A percentile compares a stretch with the other conserved stretches of the same genome.
phyloP scores from a whole-genome alignment of 441 rosid species.

The Cnidoscolus chayamansa region DNA sequence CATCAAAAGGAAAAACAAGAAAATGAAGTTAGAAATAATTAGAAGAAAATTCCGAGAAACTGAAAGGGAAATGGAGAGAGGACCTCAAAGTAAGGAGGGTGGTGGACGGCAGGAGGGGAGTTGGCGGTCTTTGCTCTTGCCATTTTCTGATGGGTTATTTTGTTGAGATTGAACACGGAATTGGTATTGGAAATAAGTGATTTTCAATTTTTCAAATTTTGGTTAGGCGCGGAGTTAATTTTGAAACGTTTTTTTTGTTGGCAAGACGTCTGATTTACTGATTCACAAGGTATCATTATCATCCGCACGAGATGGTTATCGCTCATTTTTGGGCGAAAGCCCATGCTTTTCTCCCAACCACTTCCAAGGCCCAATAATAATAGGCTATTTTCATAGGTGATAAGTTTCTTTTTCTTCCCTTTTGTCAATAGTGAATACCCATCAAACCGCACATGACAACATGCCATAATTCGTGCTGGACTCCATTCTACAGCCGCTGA shows the following conservation, averaged over 20 bases:
- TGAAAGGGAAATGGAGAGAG: not conserved
- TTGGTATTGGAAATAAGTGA: not conserved
- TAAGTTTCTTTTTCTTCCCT: too few species aligned
- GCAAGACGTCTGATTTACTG: too few species aligned
- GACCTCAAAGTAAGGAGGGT: constrained; percentile 22
- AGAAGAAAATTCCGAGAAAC: not conserved
- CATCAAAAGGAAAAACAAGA: not conserved
- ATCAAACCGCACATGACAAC: constrained; percentile 15
- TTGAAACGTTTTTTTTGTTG: not conserved
- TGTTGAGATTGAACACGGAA: too few species aligned
- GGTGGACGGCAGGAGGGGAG: constrained; percentile 11
- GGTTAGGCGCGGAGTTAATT: constrained; percentile 7
- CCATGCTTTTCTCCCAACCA: too few species aligned
- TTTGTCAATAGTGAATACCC: not conserved
- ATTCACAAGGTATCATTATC: too few species aligned
- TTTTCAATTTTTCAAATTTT: constrained; percentile 6
- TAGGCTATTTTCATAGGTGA: too few species aligned
- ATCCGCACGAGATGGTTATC: too few species aligned
- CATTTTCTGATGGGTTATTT: not conserved
- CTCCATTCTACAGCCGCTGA: not conserved
- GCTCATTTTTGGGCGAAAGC: too few species aligned
- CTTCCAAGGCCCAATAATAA: too few species aligned
- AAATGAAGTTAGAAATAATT: not conserved
- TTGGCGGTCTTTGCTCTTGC: constrained; percentile 18
- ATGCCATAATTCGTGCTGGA: not conserved